Base-by-base conservation (phyloP, 2,329 filamentous ascomycete genomes). In the Colletotrichum tropicale region DNA sequence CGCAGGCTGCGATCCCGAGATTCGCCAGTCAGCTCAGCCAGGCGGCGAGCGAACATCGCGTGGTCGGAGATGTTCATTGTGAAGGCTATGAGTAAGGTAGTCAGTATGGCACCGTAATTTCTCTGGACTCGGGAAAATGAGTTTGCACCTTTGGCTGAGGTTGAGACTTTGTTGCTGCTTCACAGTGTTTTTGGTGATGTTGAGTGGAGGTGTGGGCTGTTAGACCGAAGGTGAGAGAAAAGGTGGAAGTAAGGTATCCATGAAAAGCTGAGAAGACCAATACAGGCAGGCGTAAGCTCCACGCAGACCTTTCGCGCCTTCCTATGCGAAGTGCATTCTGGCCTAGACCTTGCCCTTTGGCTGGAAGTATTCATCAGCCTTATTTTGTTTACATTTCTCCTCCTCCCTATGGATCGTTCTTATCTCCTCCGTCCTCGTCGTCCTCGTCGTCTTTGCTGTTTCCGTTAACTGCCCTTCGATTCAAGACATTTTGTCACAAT, bases 51-150 rank as follows among this genome's bases (percentile, higher is more conserved):
- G 43, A 21, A n/a, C 43, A 48, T 21, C 18, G 5, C n/a, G 43
- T 13, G 1, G 18, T 48, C 6, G 0, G 43, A n/a, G n/a, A 48
- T 48, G 43, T 8, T 0, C 43, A 48, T 48, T 12, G 6, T 4
- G n/a, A 3, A 8, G 5, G 43, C 43, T 21, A 10, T 21, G n/a
- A 21, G 10, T 4, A 8, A 36, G 34, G 15, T 16, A 48, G n/a
- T 48, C 6, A 48, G 43, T 21, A 48, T 21, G 38, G 38, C 9
- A 12, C 3, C 15, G 34, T 48, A n/a, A 10, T 2, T 48, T 4
- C 0, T 48, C 0, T 21, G 38, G 43, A 9, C 2, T 12, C 10
- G 10, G 43, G 2, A 7, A 3, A 48, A 21, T 21, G 18, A 7
- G 0, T n/a, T 3, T 2, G 10, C 3, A 48, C 43, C n/a, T 48